Evolutionary conservation across 495 filamentous ascomycete genomes (phyloP).

Genomic region (Baudoinia panamericana): DNA sequence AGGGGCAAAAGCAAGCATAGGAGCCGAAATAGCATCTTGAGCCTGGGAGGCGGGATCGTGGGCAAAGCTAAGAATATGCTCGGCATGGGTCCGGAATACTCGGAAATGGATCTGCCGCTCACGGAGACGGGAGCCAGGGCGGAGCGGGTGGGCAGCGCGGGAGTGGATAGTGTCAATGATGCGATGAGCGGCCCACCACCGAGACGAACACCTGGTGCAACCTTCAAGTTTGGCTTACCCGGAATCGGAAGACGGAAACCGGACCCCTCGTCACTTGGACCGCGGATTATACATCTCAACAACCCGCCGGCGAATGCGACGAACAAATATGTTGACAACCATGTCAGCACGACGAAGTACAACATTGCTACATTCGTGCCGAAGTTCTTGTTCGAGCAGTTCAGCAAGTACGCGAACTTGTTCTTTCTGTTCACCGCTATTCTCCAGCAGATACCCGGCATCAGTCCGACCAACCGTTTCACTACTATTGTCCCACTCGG

Average conservation of each 20-base stretch:
- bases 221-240: conserved; percentile 70
- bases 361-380: conserved; percentile 89
- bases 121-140: conserved; percentile 58
- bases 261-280: conserved; percentile 82
- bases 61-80: conserved; percentile 80
- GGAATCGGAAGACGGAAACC: conserved; percentile 63
- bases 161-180: conserved; percentile 32
- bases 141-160: conserved; percentile 28
- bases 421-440: conserved; percentile 98
- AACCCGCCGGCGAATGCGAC: conserved; percentile 83
- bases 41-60: conserved; percentile 72
- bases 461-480: conserved; percentile 87
- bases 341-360: conserved; percentile 96
- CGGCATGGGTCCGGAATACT: conserved; percentile 84
- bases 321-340: conserved; percentile 88
- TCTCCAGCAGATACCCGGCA: conserved; percentile 87
- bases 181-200: conserved; percentile 28
- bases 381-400: conserved; percentile 97
- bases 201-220: conserved; percentile 25
- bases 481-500: conserved; percentile 90
- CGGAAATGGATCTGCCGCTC: conserved; percentile 94
- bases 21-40: conserved; percentile 75
- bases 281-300: conserved; percentile 90
- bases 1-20: conserved; percentile 42
- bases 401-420: conserved; percentile 97